Evolutionary conservation across 306 rosid genomes (phyloP).

Genomic region (Cucumis hystrix): DNA sequence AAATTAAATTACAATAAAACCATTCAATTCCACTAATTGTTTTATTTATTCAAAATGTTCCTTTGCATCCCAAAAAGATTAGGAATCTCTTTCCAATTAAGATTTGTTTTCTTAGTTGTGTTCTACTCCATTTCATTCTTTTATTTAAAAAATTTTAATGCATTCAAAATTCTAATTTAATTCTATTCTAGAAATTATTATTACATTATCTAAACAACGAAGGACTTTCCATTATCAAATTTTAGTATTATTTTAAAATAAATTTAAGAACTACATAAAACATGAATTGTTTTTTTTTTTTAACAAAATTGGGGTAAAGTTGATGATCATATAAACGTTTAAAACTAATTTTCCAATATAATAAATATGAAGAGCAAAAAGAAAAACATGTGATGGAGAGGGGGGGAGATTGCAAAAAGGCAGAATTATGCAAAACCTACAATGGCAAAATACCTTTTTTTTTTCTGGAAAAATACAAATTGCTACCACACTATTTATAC

Average conservation of each 20-base stretch:
- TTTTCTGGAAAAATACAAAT: neutral
- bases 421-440: neutral
- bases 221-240: no score
- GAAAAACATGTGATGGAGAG: neutral
- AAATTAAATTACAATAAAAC: neutral
- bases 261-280: no score
- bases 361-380: neutral
- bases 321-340: neutral
- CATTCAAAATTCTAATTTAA: neutral
- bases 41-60: neutral
- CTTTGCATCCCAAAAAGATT: neutral
- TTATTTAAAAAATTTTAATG: no score
- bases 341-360: neutral
- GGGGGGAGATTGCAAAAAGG: neutral
- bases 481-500: slow-evolving; percentile 1
- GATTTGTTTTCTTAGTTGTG: neutral
- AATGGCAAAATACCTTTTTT: neutral
- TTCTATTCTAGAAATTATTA: neutral
- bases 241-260: no score
- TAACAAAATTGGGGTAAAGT: no score
- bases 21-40: neutral
- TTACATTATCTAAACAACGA: no score
- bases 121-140: no score
- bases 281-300: no score
- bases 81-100: neutral